phyloP scores from a whole-genome alignment of 129 eudicot species.

The Escallonia herrerae region DNA sequence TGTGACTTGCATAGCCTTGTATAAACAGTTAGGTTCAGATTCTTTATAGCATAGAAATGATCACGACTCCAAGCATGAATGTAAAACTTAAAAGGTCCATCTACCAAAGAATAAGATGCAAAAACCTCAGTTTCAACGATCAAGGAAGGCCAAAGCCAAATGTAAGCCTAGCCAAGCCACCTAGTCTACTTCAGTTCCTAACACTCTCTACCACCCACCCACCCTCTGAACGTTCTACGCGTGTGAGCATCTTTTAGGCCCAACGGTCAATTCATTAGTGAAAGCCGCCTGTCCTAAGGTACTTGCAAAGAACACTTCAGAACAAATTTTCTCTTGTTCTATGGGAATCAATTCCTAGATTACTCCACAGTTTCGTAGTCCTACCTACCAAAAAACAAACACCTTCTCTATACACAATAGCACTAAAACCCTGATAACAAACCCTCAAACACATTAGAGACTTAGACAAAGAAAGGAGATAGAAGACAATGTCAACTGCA shows the following conservation, averaged over 20 bases:
- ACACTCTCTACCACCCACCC: neutral
- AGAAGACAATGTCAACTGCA: slow-evolving; percentile 20
- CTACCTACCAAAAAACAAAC: no score
- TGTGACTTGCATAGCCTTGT: neutral
- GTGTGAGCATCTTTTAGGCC: neutral
- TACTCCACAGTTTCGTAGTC: neutral
- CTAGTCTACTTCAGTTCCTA: neutral
- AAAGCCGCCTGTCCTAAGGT: neutral
- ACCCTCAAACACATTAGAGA: slow-evolving; percentile 1
- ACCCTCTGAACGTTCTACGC: neutral
- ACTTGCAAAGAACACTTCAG: neutral
- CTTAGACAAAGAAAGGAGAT: neutral
- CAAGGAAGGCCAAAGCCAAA: neutral
- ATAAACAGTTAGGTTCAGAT: neutral
- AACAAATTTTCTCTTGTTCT: slow-evolving; percentile 1
- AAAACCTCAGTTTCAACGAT: no score
- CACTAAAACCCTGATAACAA: neutral
- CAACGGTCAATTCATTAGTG: neutral
- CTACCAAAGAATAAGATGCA: no score
- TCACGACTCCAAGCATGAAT: neutral
- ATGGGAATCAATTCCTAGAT: neutral
- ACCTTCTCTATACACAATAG: neutral
- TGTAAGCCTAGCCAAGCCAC: neutral
- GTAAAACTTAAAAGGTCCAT: neutral
- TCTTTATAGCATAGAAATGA: neutral